Conservation (phyloP, 192 early-diverging fungal species). For the Backusella macrospora region DNA sequence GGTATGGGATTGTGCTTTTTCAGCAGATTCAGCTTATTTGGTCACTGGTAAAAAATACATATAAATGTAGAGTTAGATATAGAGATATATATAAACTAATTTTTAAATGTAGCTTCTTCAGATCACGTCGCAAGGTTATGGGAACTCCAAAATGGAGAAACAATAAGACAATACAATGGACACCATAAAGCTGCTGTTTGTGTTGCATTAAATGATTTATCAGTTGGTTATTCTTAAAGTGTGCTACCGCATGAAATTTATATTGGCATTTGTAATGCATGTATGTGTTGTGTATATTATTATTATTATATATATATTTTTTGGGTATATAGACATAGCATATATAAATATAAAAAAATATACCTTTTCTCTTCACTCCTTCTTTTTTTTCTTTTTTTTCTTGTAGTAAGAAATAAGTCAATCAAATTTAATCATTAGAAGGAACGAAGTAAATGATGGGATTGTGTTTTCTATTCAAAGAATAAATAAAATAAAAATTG, state of each 20-base stretch:
- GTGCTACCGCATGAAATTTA: not conserved
- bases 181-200: slow-evolving; percentile 89
- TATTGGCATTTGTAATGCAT: not conserved
- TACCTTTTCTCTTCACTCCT: not conserved
- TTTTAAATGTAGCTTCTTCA: slow-evolving; percentile 62
- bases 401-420: not conserved
- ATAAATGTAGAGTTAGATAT: too few relatives aligned
- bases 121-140: slow-evolving; percentile 83
- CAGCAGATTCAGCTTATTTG: slow-evolving; percentile 88
- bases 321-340: not conserved
- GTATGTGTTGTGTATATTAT: not conserved
- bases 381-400: not conserved
- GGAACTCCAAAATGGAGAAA: slow-evolving; percentile 78
- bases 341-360: not conserved
- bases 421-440: too few relatives aligned
- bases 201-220: slow-evolving; percentile 83
- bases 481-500: too few relatives aligned
- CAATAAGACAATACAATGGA: slow-evolving; percentile 86
- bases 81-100: not conserved
- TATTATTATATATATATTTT: too few relatives aligned
- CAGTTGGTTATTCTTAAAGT: slow-evolving; percentile 39
- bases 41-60: slow-evolving; percentile 62
- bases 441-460: too few relatives aligned
- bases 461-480: too few relatives aligned
- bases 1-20: slow-evolving; percentile 94